Evolutionary conservation across 768 basidiomycete genomes (phyloP), one percentile per base, ranked within the genome.

Genomic region (Psilocybe tampanensis): DNA sequence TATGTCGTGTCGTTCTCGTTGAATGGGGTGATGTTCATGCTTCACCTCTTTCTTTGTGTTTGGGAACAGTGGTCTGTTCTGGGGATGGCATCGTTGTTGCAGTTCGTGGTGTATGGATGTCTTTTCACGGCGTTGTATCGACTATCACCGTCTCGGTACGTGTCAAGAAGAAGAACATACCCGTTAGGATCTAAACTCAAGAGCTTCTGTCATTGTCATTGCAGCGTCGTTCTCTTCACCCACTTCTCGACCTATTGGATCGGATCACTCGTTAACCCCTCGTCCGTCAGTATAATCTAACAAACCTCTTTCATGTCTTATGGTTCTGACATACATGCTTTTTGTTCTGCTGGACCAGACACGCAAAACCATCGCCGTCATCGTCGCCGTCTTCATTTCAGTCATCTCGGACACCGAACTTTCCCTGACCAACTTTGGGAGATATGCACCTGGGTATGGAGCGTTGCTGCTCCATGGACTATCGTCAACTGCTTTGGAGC

Each of bases 221-320:
- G n/a, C n/a, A 93, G 91, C 49, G 86, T 89, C 29, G 76, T 89
- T 42, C 62, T 92, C 32, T 84, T 92, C 63, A 73, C 83, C 19
- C 86, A 90, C 64, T 89, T 89, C 68, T 86, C 89, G 6, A 74
- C 82, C 21, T 73, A 86, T 42, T 91, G 89, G 88, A 74, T 86
- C 47, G 78, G 80, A 52, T 74, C 83, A 5, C 67, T 88, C 53
- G 64, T 84, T 39, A 78, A 66, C 54, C 73, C 80, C 47, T 71
- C 78, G 44, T 79, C 78, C 48, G 86, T 85, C 62, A 64, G 81
- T 70, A 42, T 49, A 26, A n/a, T n/a, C n/a, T n/a, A 61, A 57
- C 32, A 22, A 60, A 57, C 54, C 33, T 54, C 8, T 18, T n/a
- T 34, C 43, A 22, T 8, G 19, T 15, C 12, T 13, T 12, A 17